Evolutionary conservation across 495 filamentous ascomycete species (phyloP).

Genomic region (Podospora bellae-mahoneyi): DNA sequence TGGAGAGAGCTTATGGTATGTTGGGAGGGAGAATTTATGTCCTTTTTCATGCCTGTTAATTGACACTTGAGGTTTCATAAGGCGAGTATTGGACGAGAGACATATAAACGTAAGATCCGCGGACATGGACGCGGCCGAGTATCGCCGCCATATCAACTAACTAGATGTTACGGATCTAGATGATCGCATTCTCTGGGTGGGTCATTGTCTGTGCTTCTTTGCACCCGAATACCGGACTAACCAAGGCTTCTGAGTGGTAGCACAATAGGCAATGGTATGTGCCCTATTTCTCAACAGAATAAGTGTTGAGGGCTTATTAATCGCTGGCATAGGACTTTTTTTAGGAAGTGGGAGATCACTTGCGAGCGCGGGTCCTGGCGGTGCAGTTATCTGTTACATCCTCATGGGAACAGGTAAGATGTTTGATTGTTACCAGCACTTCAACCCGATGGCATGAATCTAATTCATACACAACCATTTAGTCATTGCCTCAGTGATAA

Average conservation of each 20-base stretch:
- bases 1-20: slow-evolving; percentile 32
- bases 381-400: slow-evolving; percentile 39
- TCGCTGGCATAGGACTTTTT: slow-evolving; percentile 27
- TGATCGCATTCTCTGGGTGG: slow-evolving; percentile 44
- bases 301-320: background rate
- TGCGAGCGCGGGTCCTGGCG: slow-evolving; percentile 37
- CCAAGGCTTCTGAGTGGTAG: background rate
- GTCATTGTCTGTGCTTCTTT: background rate
- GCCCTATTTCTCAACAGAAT: background rate
- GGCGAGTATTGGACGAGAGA: slow-evolving; percentile 35
- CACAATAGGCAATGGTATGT: slow-evolving; percentile 32
- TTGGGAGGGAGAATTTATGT: background rate
- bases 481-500: slow-evolving; percentile 51
- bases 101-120: slow-evolving; percentile 31
- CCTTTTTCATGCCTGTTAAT: background rate
- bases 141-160: background rate
- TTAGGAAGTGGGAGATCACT: slow-evolving; percentile 37
- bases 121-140: too few relatives aligned
- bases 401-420: slow-evolving; percentile 38
- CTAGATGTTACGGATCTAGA: slow-evolving; percentile 5
- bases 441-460: background rate
- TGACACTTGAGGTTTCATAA: background rate
- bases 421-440: background rate
- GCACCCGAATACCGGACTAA: background rate
- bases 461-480: background rate